phyloP scores from a whole-genome alignment of 2,329 filamentous ascomycete genomes.

The Thielaviopsis punctulata region DNA sequence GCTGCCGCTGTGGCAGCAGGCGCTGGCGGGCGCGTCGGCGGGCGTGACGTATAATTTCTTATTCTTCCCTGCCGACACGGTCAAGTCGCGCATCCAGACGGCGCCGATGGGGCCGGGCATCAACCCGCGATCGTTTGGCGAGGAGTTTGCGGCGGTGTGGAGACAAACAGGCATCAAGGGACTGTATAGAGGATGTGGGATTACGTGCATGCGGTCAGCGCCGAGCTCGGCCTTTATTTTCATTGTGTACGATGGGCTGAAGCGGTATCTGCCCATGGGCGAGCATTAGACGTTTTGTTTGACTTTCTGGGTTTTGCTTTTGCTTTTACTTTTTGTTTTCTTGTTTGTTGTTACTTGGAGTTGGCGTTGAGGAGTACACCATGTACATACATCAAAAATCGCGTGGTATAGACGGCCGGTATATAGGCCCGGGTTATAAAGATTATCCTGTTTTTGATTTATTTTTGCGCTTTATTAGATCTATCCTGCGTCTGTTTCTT shows the following conservation, averaged over 20 bases:
- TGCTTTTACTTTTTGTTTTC: constrained; percentile 13
- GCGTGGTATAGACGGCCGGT: not conserved
- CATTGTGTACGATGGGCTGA: constrained; percentile 79
- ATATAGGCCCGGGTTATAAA: not conserved
- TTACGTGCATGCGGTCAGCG: constrained; percentile 73
- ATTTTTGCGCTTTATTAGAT: not conserved
- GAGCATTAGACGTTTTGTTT: constrained; percentile 13
- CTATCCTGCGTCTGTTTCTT: not conserved
- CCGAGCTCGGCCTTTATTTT: constrained; percentile 98
- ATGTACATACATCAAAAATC: not conserved
- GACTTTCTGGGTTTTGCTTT: constrained; percentile 12
- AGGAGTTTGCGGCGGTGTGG: constrained; percentile 61
- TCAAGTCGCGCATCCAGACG: constrained; percentile 96
- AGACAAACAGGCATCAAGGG: constrained; percentile 64
- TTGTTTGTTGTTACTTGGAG: constrained; percentile 14
- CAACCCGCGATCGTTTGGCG: constrained; percentile 49
- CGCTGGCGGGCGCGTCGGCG: constrained; percentile 69
- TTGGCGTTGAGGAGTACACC: not conserved
- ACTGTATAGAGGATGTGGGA: constrained; percentile 85
- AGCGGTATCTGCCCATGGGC: constrained; percentile 43
- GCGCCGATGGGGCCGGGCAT: constrained; percentile 44
- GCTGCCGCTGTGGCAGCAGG: constrained; percentile 72
- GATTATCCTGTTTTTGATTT: not conserved
- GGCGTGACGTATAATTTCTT: constrained; percentile 93
- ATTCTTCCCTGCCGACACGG: constrained; percentile 92